Conservation (phyloP, 1,284 basidiomycete species). For the Trichosporon inkin region DNA sequence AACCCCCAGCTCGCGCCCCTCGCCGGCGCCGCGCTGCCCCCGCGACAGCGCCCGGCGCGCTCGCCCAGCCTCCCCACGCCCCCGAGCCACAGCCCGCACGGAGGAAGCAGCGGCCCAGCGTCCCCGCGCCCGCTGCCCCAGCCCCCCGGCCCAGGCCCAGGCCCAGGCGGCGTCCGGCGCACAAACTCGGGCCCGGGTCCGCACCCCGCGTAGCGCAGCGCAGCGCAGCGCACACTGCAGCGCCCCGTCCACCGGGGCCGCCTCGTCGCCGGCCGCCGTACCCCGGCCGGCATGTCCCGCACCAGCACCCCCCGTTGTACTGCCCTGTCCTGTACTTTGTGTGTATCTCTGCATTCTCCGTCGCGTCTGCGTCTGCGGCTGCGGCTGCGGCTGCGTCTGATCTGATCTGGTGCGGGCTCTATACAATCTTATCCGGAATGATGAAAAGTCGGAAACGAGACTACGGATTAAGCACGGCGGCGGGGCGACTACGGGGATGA, state of each 20-base stretch:
- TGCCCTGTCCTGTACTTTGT: background rate
- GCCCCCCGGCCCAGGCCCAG: too few relatives aligned
- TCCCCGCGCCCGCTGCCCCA: conserved; percentile 1
- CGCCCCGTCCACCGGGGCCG: too few relatives aligned
- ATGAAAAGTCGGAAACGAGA: background rate
- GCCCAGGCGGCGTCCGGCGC: conserved; percentile 12
- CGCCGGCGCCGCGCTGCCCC: background rate
- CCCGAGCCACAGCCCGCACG: background rate
- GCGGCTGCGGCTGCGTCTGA: too few relatives aligned
- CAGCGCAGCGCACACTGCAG: too few relatives aligned
- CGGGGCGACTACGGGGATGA: too few relatives aligned
- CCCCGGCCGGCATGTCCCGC: too few relatives aligned
- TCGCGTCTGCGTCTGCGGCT: background rate
- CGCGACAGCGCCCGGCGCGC: background rate
- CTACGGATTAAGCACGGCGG: background rate
- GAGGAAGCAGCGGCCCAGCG: background rate
- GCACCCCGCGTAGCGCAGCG: too few relatives aligned
- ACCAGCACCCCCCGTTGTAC: background rate
- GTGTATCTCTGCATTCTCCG: too few relatives aligned
- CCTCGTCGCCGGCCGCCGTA: too few relatives aligned
- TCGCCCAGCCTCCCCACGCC: conserved; percentile 4
- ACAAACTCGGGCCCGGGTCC: background rate
- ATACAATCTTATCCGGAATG: conserved; percentile 10
- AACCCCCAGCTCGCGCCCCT: background rate
- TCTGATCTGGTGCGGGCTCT: background rate